phyloP scores from a whole-genome alignment of 139 green algal genomes.

The Spirogloea muscicola region DNA sequence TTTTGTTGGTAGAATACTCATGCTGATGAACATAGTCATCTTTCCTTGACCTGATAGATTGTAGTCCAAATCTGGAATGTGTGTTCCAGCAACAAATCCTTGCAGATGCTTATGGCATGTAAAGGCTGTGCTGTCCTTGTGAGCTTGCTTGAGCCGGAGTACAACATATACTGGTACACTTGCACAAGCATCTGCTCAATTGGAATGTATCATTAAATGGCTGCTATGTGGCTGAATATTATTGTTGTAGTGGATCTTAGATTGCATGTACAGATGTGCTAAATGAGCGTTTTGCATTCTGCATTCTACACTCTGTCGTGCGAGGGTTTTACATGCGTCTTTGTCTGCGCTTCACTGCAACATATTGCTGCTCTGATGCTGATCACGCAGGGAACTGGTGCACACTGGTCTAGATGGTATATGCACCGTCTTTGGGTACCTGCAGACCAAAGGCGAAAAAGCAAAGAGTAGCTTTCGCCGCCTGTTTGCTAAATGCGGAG shows the following conservation, averaged over 20 bases:
- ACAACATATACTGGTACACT: slow-evolving; percentile 31
- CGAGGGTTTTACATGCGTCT: too few relatives aligned
- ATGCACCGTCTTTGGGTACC: slow-evolving; percentile 58
- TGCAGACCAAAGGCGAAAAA: slow-evolving; percentile 30
- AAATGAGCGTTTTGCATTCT: too few relatives aligned
- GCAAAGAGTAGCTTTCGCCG: slow-evolving; percentile 64
- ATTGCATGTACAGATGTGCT: too few relatives aligned
- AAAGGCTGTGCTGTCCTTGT: slow-evolving; percentile 58
- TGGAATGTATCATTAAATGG: too few relatives aligned
- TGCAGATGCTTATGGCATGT: slow-evolving; percentile 72
- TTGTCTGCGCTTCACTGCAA: too few relatives aligned
- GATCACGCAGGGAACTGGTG: slow-evolving; percentile 44
- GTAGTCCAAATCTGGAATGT: background rate
- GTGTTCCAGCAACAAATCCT: background rate
- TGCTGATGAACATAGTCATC: slow-evolving; percentile 1
- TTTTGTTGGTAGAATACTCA: background rate
- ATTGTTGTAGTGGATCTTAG: too few relatives aligned
- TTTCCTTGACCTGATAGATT: background rate
- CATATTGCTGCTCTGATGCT: too few relatives aligned
- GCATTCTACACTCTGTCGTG: too few relatives aligned
- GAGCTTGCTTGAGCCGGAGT: slow-evolving; percentile 45
- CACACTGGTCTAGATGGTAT: slow-evolving; percentile 51
- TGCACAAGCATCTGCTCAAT: too few relatives aligned
- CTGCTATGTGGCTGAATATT: too few relatives aligned
- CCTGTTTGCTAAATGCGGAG: slow-evolving; percentile 58